Evolutionary conservation across 306 rosid species (phyloP).

Genomic region (Alnus glutinosa): DNA sequence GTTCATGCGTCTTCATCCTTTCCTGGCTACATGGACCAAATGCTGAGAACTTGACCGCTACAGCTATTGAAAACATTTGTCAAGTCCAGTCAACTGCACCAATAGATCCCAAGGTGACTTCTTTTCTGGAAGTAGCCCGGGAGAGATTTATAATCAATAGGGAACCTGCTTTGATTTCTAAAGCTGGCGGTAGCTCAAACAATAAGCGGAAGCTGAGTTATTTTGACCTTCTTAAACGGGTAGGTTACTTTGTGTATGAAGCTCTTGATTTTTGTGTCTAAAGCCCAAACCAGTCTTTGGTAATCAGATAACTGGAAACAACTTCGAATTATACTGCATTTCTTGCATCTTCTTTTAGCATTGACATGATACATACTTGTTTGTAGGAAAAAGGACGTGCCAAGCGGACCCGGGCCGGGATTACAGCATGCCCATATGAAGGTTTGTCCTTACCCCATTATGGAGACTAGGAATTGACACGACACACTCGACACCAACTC

Average conservation of each 20-base stretch:
- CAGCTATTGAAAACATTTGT: constrained; percentile 49
- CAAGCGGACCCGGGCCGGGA: constrained; percentile 22
- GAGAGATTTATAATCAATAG: constrained; percentile 29
- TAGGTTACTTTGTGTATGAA: constrained; percentile 26
- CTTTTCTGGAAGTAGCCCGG: constrained; percentile 43
- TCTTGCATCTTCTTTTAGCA: constrained; percentile 17
- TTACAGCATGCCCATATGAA: constrained; percentile 9
- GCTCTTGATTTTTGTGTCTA: constrained; percentile 8
- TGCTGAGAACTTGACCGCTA: constrained; percentile 27
- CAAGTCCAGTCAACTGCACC: constrained; percentile 35
- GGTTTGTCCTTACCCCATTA: constrained; percentile 20
- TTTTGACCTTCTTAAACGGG: constrained; percentile 40
- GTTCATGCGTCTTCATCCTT: constrained; percentile 54
- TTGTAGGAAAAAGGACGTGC: constrained; percentile 43
- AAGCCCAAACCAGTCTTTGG: no score
- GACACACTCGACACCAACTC: no score
- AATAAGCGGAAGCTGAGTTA: constrained; percentile 14
- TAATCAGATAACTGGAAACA: neutral
- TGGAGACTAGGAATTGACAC: neutral
- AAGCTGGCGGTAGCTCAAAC: constrained; percentile 12
- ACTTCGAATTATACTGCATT: constrained; percentile 5
- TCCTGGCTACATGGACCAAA: constrained; percentile 70
- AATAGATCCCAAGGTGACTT: constrained; percentile 43
- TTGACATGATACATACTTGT: constrained; percentile 23
- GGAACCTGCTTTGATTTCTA: constrained; percentile 10